phyloP scores from a whole-genome alignment of 192 early-diverging fungal genomes.

The Fimicolochytrium jonesii region DNA sequence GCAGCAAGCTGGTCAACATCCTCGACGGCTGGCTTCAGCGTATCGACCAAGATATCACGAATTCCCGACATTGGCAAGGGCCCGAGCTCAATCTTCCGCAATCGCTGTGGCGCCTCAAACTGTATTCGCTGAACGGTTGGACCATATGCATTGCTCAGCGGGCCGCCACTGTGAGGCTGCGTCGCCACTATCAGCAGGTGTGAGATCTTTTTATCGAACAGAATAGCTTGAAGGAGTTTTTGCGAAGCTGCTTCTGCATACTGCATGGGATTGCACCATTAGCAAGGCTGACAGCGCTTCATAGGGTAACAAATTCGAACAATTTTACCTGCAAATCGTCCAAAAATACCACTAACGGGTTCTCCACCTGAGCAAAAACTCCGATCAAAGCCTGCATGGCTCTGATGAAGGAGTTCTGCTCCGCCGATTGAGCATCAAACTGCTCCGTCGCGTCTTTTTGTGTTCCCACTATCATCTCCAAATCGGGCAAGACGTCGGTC shows the following conservation, averaged over 20 bases:
- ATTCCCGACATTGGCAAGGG: constrained; percentile 31
- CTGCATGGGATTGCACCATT: too few relatives aligned
- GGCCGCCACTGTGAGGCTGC: background rate
- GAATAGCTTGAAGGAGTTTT: constrained; percentile 15
- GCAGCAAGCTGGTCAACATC: constrained; percentile 30
- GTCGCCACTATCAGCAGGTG: constrained; percentile 21
- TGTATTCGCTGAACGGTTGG: constrained; percentile 13
- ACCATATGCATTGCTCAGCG: background rate
- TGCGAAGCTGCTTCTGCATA: constrained; percentile 14
- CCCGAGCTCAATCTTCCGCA: constrained; percentile 24
- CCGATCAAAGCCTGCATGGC: constrained; percentile 22
- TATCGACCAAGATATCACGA: constrained; percentile 33
- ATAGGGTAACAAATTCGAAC: too few relatives aligned
- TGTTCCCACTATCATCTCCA: constrained; percentile 20
- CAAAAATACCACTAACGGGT: constrained; percentile 33
- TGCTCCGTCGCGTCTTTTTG: background rate
- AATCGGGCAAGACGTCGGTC: constrained; percentile 22
- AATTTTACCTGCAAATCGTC: constrained; percentile 37
- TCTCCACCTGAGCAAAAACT: constrained; percentile 20
- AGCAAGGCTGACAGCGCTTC: too few relatives aligned
- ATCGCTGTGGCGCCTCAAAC: constrained; percentile 15
- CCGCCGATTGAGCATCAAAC: constrained; percentile 8
- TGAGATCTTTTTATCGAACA: constrained; percentile 16
- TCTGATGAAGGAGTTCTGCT: constrained; percentile 13
- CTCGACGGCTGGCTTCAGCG: constrained; percentile 26